phyloP scores from a whole-genome alignment of 1,284 basidiomycete species.

The Cystobasidium sp. region DNA sequence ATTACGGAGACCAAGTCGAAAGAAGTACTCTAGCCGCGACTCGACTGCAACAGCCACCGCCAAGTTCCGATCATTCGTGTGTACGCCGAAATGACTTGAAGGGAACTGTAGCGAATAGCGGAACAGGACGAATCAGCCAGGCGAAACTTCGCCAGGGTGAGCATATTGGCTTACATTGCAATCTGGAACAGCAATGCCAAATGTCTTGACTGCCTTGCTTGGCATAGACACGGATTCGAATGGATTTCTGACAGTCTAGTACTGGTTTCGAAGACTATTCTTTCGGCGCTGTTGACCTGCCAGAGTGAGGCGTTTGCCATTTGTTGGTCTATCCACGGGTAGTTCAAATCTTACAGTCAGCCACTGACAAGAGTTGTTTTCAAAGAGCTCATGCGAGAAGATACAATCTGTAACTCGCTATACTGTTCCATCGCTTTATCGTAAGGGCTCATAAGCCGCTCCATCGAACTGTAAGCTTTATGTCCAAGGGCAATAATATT shows the following conservation, averaged over 20 bases:
- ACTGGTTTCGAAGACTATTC: constrained; percentile 26
- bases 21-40: constrained; percentile 15
- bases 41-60: constrained; percentile 26
- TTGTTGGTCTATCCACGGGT: not conserved
- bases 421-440: constrained; percentile 24
- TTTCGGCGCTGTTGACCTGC: constrained; percentile 33
- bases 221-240: not conserved
- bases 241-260: not conserved
- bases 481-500: constrained; percentile 18
- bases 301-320: constrained; percentile 23
- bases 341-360: not conserved
- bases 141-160: not conserved
- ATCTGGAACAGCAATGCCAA: constrained; percentile 30
- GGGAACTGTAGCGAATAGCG: constrained; percentile 4
- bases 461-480: not conserved
- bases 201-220: constrained; percentile 6
- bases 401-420: constrained; percentile 11
- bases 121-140: not conserved
- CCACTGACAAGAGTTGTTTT: not conserved
- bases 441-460: constrained; percentile 16
- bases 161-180: constrained; percentile 21
- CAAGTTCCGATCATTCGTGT: not conserved
- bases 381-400: not conserved
- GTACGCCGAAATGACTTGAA: not conserved
- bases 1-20: constrained; percentile 27